phyloP scores from a whole-genome alignment of 495 filamentous ascomycete species.

The Darksidea phi region DNA sequence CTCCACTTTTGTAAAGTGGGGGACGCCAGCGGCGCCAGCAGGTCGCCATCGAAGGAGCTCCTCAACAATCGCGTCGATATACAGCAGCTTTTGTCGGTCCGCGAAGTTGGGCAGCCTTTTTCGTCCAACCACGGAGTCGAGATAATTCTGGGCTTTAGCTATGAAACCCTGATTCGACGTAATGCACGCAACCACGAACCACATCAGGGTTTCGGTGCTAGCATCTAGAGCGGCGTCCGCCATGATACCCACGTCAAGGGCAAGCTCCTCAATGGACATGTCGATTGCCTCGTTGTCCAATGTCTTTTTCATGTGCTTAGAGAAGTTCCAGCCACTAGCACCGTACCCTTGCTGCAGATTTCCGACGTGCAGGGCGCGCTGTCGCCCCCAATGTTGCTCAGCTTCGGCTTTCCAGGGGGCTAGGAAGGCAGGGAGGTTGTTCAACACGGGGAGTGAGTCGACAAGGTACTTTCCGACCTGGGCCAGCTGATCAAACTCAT shows the following conservation, averaged over 20 bases:
- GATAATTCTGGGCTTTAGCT: conserved; percentile 37
- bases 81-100: conserved; percentile 38
- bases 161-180: conserved; percentile 1
- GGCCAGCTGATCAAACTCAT: conserved; percentile 43
- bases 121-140: conserved; percentile 43
- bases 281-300: background rate
- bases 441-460: conserved; percentile 46
- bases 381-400: conserved; percentile 48
- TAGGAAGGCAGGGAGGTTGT: conserved; percentile 50
- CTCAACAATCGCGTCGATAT: conserved; percentile 41
- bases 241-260: background rate
- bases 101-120: conserved; percentile 39
- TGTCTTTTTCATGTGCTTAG: background rate
- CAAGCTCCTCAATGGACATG: background rate
- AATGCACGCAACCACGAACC: conserved; percentile 16
- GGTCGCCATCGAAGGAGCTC: conserved; percentile 47
- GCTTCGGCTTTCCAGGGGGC: conserved; percentile 31
- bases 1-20: conserved; percentile 12
- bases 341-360: background rate
- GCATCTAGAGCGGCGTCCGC: conserved; percentile 11
- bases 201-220: background rate
- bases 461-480: conserved; percentile 47
- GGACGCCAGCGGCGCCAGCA: conserved; percentile 31
- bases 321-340: background rate
- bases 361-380: conserved; percentile 27